A percentile compares a stretch with the other conserved stretches of the same genome.
Evolutionary conservation across 2,329 filamentous ascomycete species (phyloP).

Genomic region (Botryosphaeria agaves): DNA sequence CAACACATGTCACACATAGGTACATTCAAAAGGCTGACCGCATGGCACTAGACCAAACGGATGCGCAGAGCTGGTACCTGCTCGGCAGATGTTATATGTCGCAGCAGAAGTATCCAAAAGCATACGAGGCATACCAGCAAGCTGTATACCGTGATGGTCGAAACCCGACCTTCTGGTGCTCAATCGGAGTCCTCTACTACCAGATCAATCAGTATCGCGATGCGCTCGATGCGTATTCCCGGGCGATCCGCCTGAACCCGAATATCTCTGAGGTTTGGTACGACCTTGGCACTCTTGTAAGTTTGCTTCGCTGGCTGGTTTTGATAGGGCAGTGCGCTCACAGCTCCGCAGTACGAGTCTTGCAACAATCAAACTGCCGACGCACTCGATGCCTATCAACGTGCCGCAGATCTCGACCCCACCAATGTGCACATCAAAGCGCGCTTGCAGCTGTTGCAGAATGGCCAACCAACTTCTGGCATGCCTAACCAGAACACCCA

Average conservation of each 20-base stretch:
- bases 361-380: conserved; percentile 98
- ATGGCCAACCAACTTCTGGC: conserved; percentile 52
- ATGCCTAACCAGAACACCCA: conserved; percentile 53
- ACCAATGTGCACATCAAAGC: conserved; percentile 92
- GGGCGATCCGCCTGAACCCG: conserved; percentile 88
- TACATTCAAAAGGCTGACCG: no score
- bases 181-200: conserved; percentile 96
- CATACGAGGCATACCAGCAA: conserved; percentile 96
- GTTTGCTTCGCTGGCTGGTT: conserved; percentile 21
- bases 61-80: conserved; percentile 97
- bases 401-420: conserved; percentile 87
- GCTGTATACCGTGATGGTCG: conserved; percentile 94
- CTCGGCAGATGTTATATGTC: conserved; percentile 98
- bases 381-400: conserved; percentile 86
- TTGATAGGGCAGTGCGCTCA: conserved; percentile 13
- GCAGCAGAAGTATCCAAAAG: conserved; percentile 96
- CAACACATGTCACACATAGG: no score
- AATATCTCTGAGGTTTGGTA: conserved; percentile 99
- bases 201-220: conserved; percentile 99
- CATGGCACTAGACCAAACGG: conserved; percentile 67
- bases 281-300: conserved; percentile 83
- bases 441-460: conserved; percentile 74
- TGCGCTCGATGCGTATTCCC: conserved; percentile 91
- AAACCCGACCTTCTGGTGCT: conserved; percentile 99
- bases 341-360: conserved; percentile 60